Evolutionary conservation across 2,329 filamentous ascomycete genomes (phyloP).

Genomic region (Pestalotiopsis sp.): DNA sequence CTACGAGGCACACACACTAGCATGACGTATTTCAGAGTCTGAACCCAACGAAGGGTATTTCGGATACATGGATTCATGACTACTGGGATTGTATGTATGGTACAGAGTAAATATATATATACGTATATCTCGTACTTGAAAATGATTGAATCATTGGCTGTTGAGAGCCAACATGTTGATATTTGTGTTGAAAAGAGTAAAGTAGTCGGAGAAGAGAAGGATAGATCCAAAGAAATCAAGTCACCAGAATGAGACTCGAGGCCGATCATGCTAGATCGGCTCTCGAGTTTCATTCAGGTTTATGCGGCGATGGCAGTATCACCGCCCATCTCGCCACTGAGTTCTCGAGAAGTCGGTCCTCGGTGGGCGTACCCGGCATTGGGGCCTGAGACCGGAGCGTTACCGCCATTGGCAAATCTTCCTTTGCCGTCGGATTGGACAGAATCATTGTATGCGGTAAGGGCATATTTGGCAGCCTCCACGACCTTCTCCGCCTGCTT

Average conservation of each 20-base stretch:
- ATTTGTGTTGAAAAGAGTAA: not conserved
- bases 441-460: constrained; percentile 38
- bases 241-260: not conserved
- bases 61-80: no score
- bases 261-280: not conserved
- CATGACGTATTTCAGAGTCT: no score
- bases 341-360: constrained; percentile 54
- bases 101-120: no score
- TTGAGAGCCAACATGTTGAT: not conserved
- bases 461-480: constrained; percentile 44
- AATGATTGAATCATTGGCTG: not conserved
- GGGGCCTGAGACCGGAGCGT: not conserved
- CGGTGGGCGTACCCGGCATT: constrained; percentile 28
- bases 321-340: constrained; percentile 64
- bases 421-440: constrained; percentile 9
- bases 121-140: no score
- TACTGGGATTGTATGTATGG: no score
- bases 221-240: not conserved
- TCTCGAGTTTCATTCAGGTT: not conserved
- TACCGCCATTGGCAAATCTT: not conserved
- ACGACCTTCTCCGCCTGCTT: constrained; percentile 48
- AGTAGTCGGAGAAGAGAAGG: not conserved
- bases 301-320: constrained; percentile 45
- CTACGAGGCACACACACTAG: no score
- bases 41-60: no score